A percentile compares a stretch with the other conserved stretches of the same genome.
Evolutionary conservation across 2,329 filamentous ascomycete species (phyloP).

Genomic region (Fusarium udum): DNA sequence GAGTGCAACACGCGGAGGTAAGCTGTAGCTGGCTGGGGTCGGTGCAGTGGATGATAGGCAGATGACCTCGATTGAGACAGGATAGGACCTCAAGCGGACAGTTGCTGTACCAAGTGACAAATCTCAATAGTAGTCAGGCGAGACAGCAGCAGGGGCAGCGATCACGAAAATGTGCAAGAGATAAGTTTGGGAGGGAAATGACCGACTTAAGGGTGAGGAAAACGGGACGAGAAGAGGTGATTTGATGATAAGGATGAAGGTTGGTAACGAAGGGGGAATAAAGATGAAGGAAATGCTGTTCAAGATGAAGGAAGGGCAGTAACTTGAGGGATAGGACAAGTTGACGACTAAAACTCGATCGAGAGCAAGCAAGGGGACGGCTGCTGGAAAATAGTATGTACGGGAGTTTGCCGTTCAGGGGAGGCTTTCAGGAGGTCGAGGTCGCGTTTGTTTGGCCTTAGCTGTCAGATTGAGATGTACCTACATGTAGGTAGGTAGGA

Average conservation of each 20-base stretch:
- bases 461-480: slow-evolving; percentile 21
- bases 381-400: slow-evolving; percentile 38
- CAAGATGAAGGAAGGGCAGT: slow-evolving; percentile 24
- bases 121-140: slow-evolving; percentile 32
- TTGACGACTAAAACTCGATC: slow-evolving; percentile 29
- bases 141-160: slow-evolving; percentile 21
- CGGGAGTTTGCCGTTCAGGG: slow-evolving; percentile 25
- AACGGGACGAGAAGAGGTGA: background rate
- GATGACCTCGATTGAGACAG: slow-evolving; percentile 38
- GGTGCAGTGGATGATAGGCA: slow-evolving; percentile 16
- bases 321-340: slow-evolving; percentile 27
- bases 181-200: slow-evolving; percentile 17
- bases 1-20: slow-evolving; percentile 27
- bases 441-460: slow-evolving; percentile 21
- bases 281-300: slow-evolving; percentile 5
- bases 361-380: slow-evolving; percentile 23
- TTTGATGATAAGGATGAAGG: slow-evolving; percentile 8
- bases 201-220: slow-evolving; percentile 38
- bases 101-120: slow-evolving; percentile 31
- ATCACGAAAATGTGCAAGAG: slow-evolving; percentile 11
- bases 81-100: slow-evolving; percentile 24
- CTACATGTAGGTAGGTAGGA: background rate
- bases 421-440: slow-evolving; percentile 31
- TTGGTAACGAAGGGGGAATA: slow-evolving; percentile 12
- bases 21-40: slow-evolving; percentile 26